Evolutionary conservation across 1,139 yeast genomes (phyloP), one percentile per base, ranked within the genome.

Genomic region (Pneumocystis sp.): DNA sequence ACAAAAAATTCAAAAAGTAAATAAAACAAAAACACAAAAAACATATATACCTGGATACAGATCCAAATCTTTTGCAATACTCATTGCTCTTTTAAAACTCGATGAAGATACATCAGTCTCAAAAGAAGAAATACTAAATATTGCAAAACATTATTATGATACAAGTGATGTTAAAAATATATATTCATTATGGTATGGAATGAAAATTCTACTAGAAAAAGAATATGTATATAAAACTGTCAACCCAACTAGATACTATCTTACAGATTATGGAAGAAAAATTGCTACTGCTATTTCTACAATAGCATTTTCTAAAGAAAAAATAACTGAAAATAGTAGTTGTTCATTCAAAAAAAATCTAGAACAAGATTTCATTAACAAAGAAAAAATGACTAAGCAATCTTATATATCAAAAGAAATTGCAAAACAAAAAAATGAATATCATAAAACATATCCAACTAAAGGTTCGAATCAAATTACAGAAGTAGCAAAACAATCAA

Each of bases 31-130:
- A 19, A 59, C 65, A 10, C 77, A 73, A 65, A 77, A 79, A 66
- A 77, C 75, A 60, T 93, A 89, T 73, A 81, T 91, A 0, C 98
- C 98, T 0, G 80, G 81, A 61, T 84, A 83, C 68, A 77, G 95
- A 59, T 84, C 96, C 0, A 97, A 97, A 0, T 95, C 90, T 0
- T 93, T 87, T 76, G 96, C 95, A 0, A 87, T 93, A 6, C 72
- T 93, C 56, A 70, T 90, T 29, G 86, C 87, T 0, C 75, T 93
- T 17, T 78, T 82, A 64, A 78, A 83, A 61, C 74, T 75, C 0
- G 70, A 79, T 34, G 72, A 73, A 35, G 90, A 90, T 0, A 67
- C 67, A 10, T 76, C 78, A 1, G 73, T 87, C 72, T 80, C 84
- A 4, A 86, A 83, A 71, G 82, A 82, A 12, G 86, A 83, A 63